Evolutionary conservation across 2,329 filamentous ascomycete species (phyloP).

Genomic region (Ascochyta rabiei): DNA sequence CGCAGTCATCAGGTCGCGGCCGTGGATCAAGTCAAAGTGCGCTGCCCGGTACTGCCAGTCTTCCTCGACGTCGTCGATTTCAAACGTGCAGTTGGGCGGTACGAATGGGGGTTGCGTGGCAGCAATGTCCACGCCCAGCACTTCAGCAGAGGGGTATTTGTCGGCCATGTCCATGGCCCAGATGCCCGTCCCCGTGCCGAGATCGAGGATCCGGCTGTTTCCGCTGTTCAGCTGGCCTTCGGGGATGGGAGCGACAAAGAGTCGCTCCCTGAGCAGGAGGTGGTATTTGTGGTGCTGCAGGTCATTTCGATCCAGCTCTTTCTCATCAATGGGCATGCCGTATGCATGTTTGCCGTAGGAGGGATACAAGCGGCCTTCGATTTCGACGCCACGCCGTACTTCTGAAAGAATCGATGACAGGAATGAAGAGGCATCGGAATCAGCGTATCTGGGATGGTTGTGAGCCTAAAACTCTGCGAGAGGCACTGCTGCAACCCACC

Average conservation of each 20-base stretch:
- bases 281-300: conserved; percentile 34
- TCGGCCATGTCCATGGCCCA: conserved; percentile 37
- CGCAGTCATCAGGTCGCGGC: conserved; percentile 39
- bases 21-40: conserved; percentile 42
- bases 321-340: conserved; percentile 37
- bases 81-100: conserved; percentile 47
- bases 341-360: conserved; percentile 30
- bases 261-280: conserved; percentile 23
- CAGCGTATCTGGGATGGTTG: conserved; percentile 21
- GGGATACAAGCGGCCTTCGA: conserved; percentile 28
- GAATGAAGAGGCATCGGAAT: conserved; percentile 29
- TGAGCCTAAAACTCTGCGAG: neutral
- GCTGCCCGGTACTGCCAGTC: conserved; percentile 44
- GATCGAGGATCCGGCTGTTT: conserved; percentile 39
- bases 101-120: conserved; percentile 48
- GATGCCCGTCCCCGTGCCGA: conserved; percentile 31
- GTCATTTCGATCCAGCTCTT: conserved; percentile 31
- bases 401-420: conserved; percentile 31
- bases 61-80: conserved; percentile 49
- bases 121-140: conserved; percentile 44
- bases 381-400: conserved; percentile 28
- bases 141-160: conserved; percentile 21
- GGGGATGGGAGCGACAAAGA: conserved; percentile 24
- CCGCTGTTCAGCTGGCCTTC: conserved; percentile 19
- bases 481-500: conserved; percentile 13